phyloP scores from a whole-genome alignment of 2,329 filamentous ascomycete species.

The Fusarium avenaceum region DNA sequence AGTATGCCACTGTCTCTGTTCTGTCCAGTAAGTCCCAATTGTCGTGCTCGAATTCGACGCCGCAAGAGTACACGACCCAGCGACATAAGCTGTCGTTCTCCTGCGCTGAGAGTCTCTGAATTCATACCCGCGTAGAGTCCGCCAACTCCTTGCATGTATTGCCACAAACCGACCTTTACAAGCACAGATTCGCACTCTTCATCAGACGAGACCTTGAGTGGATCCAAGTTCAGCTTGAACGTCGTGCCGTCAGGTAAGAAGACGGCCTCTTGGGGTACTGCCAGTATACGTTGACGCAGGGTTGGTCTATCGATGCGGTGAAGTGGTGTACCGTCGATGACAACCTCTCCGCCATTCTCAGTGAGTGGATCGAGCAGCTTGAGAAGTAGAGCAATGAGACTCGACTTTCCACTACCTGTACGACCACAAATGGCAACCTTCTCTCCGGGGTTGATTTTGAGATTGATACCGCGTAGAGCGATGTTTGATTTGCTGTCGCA shows the following conservation, averaged over 20 bases:
- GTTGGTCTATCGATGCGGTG: slow-evolving; percentile 55
- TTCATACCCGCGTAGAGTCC: slow-evolving; percentile 57
- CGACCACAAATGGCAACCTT: slow-evolving; percentile 56
- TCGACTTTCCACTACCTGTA: slow-evolving; percentile 61
- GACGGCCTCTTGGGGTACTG: slow-evolving; percentile 66
- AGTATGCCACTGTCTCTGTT: slow-evolving; percentile 48
- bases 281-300: slow-evolving; percentile 63
- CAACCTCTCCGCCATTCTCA: slow-evolving; percentile 47
- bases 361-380: slow-evolving; percentile 58
- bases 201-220: slow-evolving; percentile 48
- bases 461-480: slow-evolving; percentile 46
- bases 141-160: slow-evolving; percentile 51
- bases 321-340: slow-evolving; percentile 59
- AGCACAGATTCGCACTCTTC: slow-evolving; percentile 54
- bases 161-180: slow-evolving; percentile 52
- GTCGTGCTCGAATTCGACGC: slow-evolving; percentile 27
- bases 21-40: neutral
- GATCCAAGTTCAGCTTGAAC: slow-evolving; percentile 60
- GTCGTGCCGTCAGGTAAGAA: slow-evolving; percentile 62
- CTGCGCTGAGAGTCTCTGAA: slow-evolving; percentile 64
- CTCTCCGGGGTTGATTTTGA: slow-evolving; percentile 51
- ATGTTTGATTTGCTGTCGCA: slow-evolving; percentile 23
- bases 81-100: slow-evolving; percentile 74
- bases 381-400: slow-evolving; percentile 57
- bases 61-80: slow-evolving; percentile 70